These are phyloP conservation scores for Tubosaeta brunneosetosa DNA, from an alignment of 768 basidiomycete species.

Conservation along the genomic window DNA sequence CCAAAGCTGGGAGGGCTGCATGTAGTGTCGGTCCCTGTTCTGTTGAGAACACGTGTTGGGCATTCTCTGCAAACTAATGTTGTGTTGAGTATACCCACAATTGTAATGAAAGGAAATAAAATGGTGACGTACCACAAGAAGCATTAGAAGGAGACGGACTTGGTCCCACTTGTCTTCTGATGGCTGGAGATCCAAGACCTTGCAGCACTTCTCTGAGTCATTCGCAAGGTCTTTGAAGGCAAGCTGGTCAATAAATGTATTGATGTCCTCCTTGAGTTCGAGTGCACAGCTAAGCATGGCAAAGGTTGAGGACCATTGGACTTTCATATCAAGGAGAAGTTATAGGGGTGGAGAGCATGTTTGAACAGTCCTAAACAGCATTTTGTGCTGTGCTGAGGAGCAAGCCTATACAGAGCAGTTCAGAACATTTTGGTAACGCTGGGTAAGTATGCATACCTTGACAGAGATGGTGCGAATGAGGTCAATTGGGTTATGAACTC, in stretches of 20 bases:
- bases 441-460: slow-evolving; percentile 1
- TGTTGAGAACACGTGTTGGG: slow-evolving; percentile 4
- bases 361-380: slow-evolving; percentile 6
- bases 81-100: too few relatives aligned
- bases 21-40: slow-evolving; percentile 2
- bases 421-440: not conserved
- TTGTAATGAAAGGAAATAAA: not conserved
- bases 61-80: slow-evolving; percentile 6
- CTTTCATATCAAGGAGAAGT: slow-evolving; percentile 5
- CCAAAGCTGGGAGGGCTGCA: not conserved
- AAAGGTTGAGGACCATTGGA: slow-evolving; percentile 6
- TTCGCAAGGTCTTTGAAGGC: not conserved
- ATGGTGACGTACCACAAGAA: not conserved
- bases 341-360: not conserved
- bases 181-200: not conserved
- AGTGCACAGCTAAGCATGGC: not conserved
- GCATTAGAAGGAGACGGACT: not conserved
- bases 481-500: not conserved
- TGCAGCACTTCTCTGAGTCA: not conserved
- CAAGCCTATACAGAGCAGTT: not conserved
- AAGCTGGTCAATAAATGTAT: not conserved
- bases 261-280: not conserved
- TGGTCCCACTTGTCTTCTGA: not conserved
- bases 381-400: slow-evolving; percentile 1
- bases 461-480: slow-evolving; percentile 4